Percentiles rank a stretch among this genome's conserved stretches.
These are phyloP conservation scores for Coemansia sp. DNA, from an alignment of 192 early-diverging fungal genomes.

Conservation along the genomic window DNA sequence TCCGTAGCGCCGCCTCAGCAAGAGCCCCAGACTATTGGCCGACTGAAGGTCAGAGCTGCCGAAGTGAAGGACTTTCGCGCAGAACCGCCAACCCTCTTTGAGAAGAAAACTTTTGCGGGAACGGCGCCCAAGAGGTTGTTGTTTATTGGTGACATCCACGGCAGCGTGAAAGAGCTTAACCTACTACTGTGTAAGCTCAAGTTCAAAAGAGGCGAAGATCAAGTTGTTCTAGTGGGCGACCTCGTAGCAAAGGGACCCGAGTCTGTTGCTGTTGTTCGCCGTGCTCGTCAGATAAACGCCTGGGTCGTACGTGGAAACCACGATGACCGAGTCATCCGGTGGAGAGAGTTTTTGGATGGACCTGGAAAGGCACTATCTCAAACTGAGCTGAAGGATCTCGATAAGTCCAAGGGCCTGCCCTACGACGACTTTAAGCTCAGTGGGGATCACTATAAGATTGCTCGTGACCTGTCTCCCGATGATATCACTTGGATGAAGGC, in stretches of 20 bases:
- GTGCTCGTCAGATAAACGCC: slow-evolving; percentile 53
- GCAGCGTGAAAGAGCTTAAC: slow-evolving; percentile 60
- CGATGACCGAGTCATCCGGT: slow-evolving; percentile 68
- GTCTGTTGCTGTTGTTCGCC: slow-evolving; percentile 60
- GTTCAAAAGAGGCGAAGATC: slow-evolving; percentile 52
- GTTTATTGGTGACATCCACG: slow-evolving; percentile 77
- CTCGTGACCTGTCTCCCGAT: slow-evolving; percentile 32
- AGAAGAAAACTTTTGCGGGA: slow-evolving; percentile 4
- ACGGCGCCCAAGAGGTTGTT: slow-evolving; percentile 49
- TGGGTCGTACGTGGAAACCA: slow-evolving; percentile 74
- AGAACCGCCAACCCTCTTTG: slow-evolving; percentile 14
- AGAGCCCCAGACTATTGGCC: not conserved
- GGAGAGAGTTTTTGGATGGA: slow-evolving; percentile 58
- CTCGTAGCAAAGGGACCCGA: slow-evolving; percentile 67
- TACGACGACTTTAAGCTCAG: slow-evolving; percentile 31
- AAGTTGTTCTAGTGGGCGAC: slow-evolving; percentile 70
- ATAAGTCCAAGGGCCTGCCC: slow-evolving; percentile 13
- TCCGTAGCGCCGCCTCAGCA: not conserved
- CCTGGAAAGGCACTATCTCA: slow-evolving; percentile 21
- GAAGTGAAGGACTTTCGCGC: slow-evolving; percentile 34
- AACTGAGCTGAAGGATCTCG: slow-evolving; percentile 14
- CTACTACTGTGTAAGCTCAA: slow-evolving; percentile 54
- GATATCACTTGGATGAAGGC: slow-evolving; percentile 60
- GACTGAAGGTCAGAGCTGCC: not conserved
- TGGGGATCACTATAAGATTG: slow-evolving; percentile 44